Conservation (phyloP, 345 rosid species). For the Pistacia integerrima region DNA sequence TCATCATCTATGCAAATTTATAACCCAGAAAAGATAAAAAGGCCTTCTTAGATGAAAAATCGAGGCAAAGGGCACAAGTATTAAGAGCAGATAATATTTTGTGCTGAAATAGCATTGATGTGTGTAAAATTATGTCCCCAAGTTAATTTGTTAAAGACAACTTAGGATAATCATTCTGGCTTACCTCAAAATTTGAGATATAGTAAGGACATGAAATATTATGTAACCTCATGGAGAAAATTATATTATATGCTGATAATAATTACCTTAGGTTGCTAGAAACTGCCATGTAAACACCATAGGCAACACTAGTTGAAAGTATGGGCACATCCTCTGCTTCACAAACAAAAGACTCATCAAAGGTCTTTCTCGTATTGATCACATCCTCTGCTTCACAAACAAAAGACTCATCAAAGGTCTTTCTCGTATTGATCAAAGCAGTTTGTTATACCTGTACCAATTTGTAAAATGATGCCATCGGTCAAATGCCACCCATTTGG, state of each 20-base stretch:
- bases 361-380: conserved; percentile 57
- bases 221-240: background rate
- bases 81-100: background rate
- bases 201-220: too few relatives aligned
- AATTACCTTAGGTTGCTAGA: conserved; percentile 78
- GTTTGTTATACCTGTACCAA: conserved; percentile 66
- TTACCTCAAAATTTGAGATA: background rate
- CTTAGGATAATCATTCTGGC: background rate
- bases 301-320: conserved; percentile 60
- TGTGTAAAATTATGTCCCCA: background rate
- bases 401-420: conserved; percentile 56
- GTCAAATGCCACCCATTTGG: background rate
- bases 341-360: conserved; percentile 55
- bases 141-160: background rate
- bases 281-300: conserved; percentile 76
- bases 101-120: background rate
- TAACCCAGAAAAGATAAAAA: too few relatives aligned
- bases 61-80: background rate
- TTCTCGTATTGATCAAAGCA: conserved; percentile 54
- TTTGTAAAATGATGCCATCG: conserved; percentile 25
- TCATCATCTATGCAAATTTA: too few relatives aligned
- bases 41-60: too few relatives aligned
- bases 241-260: background rate
- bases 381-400: conserved; percentile 64
- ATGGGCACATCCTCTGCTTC: conserved; percentile 69